Conservation (phyloP, 1,139 yeast genomes). For the Kluyveromyces marxianus region DNA sequence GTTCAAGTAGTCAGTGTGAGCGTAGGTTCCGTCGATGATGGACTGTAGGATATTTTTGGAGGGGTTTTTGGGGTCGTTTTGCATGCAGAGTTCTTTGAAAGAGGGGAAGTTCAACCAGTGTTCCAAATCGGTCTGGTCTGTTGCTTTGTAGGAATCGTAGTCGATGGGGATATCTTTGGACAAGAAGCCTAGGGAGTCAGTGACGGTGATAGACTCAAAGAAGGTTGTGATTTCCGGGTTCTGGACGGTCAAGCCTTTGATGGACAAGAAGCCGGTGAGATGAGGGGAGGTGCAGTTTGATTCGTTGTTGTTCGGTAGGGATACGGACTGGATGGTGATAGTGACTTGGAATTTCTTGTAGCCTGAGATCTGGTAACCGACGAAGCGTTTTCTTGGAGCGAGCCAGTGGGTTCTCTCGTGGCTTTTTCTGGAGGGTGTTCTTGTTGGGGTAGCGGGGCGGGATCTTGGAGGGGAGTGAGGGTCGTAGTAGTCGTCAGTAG, state of each 20-base stretch:
- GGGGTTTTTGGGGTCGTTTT: slow-evolving; percentile 28
- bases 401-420: slow-evolving; percentile 8
- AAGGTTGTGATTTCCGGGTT: slow-evolving; percentile 78
- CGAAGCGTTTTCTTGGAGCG: slow-evolving; percentile 23
- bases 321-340: slow-evolving; percentile 24
- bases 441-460: slow-evolving; percentile 1
- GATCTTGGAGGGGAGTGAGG: slow-evolving; percentile 2
- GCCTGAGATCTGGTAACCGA: slow-evolving; percentile 30
- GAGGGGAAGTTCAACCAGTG: slow-evolving; percentile 77
- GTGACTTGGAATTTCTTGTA: slow-evolving; percentile 29
- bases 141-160: slow-evolving; percentile 34
- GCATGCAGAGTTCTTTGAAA: slow-evolving; percentile 29
- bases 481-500: neutral
- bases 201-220: slow-evolving; percentile 80
- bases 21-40: slow-evolving; percentile 17
- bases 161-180: slow-evolving; percentile 37
- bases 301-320: slow-evolving; percentile 15
- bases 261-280: slow-evolving; percentile 71
- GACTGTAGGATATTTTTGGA: slow-evolving; percentile 13
- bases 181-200: slow-evolving; percentile 44
- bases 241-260: slow-evolving; percentile 68
- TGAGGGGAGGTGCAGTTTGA: slow-evolving; percentile 8
- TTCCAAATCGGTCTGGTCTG: slow-evolving; percentile 61
- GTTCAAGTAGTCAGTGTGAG: slow-evolving; percentile 31
- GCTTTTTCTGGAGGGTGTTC: neutral